Evolutionary conservation across 352 stramenopile genomes (phyloP).

Genomic region (Thalassiosira livingstoniorum): DNA sequence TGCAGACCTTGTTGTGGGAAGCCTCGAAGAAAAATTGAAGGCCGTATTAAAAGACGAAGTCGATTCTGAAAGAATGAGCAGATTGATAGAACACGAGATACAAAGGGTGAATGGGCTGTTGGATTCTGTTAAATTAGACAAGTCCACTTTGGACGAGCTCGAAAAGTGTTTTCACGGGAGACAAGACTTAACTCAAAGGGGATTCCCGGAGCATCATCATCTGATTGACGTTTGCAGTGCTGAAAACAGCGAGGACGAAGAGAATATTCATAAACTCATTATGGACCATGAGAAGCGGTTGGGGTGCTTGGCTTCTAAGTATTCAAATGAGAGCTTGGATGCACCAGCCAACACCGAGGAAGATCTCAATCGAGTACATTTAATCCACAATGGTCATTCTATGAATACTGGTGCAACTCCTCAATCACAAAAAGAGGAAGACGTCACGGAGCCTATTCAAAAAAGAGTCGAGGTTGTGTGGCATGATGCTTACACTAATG

Average conservation of each 20-base stretch:
- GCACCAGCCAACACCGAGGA: background rate
- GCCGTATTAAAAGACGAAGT: background rate
- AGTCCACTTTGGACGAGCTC: slow-evolving; percentile 40
- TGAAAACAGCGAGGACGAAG: slow-evolving; percentile 8
- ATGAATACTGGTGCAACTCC: background rate
- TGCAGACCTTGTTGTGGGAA: background rate
- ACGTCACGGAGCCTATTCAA: background rate
- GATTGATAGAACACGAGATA: too few relatives aligned
- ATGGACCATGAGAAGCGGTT: too few relatives aligned
- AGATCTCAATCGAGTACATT: background rate
- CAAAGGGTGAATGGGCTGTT: too few relatives aligned
- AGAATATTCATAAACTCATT: too few relatives aligned
- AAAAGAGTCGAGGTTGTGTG: slow-evolving; percentile 60
- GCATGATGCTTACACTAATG: slow-evolving; percentile 40
- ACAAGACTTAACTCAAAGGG: background rate
- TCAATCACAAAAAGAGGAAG: background rate
- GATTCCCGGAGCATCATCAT: background rate
- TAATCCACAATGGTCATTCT: background rate
- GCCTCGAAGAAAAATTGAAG: background rate
- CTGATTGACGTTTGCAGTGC: slow-evolving; percentile 28
- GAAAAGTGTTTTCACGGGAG: slow-evolving; percentile 50
- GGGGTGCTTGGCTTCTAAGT: too few relatives aligned
- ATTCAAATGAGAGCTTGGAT: too few relatives aligned
- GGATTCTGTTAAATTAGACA: slow-evolving; percentile 12
- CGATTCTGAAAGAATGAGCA: background rate